These are phyloP conservation scores for Phytophthora rubi DNA, from an alignment of 352 stramenopile genomes.

Conservation along the genomic window DNA sequence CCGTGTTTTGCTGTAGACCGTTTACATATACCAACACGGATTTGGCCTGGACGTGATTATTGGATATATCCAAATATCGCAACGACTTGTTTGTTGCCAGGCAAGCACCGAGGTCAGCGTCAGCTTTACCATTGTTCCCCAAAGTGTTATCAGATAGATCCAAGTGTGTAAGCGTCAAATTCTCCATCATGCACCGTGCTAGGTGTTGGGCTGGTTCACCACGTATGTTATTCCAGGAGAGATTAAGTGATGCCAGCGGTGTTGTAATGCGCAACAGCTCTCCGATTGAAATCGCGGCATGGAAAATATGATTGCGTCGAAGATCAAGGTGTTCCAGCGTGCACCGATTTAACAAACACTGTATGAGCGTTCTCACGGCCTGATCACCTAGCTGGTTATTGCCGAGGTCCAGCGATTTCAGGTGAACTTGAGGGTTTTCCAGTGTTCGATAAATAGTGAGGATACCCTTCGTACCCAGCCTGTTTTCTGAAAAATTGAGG, in stretches of 20 bases:
- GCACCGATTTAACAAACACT: conserved; percentile 73
- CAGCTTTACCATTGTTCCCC: conserved; percentile 69
- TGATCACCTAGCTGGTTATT: conserved; percentile 82
- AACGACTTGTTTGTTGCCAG: conserved; percentile 76
- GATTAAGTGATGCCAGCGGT: conserved; percentile 59
- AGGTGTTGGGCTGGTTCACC: conserved; percentile 68
- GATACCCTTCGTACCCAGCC: conserved; percentile 58
- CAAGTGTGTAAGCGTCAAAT: conserved; percentile 65
- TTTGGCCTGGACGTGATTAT: conserved; percentile 73
- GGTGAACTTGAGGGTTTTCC: conserved; percentile 58
- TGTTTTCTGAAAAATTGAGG: conserved; percentile 75
- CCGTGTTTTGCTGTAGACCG: conserved; percentile 61
- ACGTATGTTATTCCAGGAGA: conserved; percentile 83
- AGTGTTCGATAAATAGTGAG: conserved; percentile 64
- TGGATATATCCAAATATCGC: conserved; percentile 60
- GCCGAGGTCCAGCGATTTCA: conserved; percentile 69
- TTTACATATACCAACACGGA: conserved; percentile 71
- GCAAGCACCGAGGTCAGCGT: conserved; percentile 65
- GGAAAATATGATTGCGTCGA: conserved; percentile 69
- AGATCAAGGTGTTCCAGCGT: conserved; percentile 70
- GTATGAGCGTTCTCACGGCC: conserved; percentile 55
- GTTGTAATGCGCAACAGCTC: conserved; percentile 71
- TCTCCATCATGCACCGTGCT: conserved; percentile 75
- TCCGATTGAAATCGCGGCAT: conserved; percentile 60
- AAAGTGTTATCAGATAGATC: conserved; percentile 79